Evolutionary conservation across 106 monocot species (phyloP).

Genomic region (Dendrobium huoshanense): DNA sequence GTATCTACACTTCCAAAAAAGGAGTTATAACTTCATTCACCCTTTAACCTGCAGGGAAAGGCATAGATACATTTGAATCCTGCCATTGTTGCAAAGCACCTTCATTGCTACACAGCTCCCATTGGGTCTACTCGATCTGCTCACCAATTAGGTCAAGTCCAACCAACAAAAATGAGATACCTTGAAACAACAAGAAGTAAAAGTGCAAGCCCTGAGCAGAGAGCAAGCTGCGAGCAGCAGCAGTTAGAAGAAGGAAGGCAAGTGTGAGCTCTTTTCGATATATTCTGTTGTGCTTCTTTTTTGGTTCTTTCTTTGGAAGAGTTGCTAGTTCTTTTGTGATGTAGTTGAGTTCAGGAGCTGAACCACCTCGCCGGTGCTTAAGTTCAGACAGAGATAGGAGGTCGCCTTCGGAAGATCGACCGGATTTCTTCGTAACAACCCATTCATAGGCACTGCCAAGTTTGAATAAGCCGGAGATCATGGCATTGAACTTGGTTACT

Average conservation of each 20-base stretch:
- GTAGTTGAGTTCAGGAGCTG: slow-evolving; percentile 40
- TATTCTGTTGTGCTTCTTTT: slow-evolving; percentile 79
- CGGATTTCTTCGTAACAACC: slow-evolving; percentile 96
- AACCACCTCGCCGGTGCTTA: slow-evolving; percentile 24
- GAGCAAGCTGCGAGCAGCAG: slow-evolving; percentile 71
- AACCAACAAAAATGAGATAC: slow-evolving; percentile 81
- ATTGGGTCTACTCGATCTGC: slow-evolving; percentile 55
- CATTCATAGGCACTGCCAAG: slow-evolving; percentile 84
- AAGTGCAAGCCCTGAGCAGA: slow-evolving; percentile 96
- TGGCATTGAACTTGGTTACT: slow-evolving; percentile 94
- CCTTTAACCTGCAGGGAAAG: background rate
- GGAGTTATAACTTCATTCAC: background rate
- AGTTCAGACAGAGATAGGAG: slow-evolving; percentile 43
- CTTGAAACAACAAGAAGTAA: slow-evolving; percentile 93
- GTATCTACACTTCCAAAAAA: slow-evolving; percentile 10
- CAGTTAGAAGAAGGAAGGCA: slow-evolving; percentile 74
- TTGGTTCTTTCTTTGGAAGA: slow-evolving; percentile 15
- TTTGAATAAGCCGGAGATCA: slow-evolving; percentile 91
- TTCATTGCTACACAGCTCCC: background rate
- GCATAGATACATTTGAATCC: background rate
- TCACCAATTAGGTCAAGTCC: slow-evolving; percentile 92
- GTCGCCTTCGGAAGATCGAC: slow-evolving; percentile 87
- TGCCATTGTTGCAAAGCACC: background rate
- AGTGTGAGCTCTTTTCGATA: slow-evolving; percentile 84
- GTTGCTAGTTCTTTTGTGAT: slow-evolving; percentile 35